phyloP scores from a whole-genome alignment of 345 rosid species.

The Salix exigua region DNA sequence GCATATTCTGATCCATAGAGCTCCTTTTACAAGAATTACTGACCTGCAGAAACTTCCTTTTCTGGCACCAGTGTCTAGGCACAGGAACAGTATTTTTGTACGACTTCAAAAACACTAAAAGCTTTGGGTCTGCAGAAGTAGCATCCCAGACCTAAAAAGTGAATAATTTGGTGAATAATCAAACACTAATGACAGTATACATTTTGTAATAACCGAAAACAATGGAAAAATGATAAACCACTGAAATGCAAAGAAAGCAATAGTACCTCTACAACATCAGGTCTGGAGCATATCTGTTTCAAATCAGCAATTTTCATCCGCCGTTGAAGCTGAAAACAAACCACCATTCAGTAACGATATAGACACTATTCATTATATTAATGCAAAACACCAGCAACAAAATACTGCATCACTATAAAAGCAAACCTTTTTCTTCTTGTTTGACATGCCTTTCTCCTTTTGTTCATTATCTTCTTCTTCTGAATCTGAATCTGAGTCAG shows the following conservation, averaged over 20 bases:
- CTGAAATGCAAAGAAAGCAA: slow-evolving; percentile 2
- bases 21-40: slow-evolving; percentile 24
- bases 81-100: slow-evolving; percentile 96
- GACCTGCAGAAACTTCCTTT: slow-evolving; percentile 98
- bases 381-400: neutral
- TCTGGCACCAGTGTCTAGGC: slow-evolving; percentile 99
- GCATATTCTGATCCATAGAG: slow-evolving; percentile 31
- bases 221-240: neutral
- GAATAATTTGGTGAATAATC: neutral
- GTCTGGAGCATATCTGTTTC: slow-evolving; percentile 89
- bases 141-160: slow-evolving; percentile 97
- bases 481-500: slow-evolving; percentile 71
- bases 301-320: slow-evolving; percentile 94
- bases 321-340: slow-evolving; percentile 62
- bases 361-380: neutral
- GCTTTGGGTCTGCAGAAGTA: slow-evolving; percentile 93
- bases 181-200: neutral
- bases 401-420: neutral
- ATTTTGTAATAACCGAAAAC: neutral
- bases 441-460: slow-evolving; percentile 80
- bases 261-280: slow-evolving; percentile 96
- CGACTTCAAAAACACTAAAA: slow-evolving; percentile 87
- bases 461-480: slow-evolving; percentile 66
- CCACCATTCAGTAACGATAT: neutral
- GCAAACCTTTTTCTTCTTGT: slow-evolving; percentile 78